Evolutionary conservation across 2,329 filamentous ascomycete genomes (phyloP), one percentile per base, ranked within the genome.

Genomic region (Alternaria novae-zelandiae): DNA sequence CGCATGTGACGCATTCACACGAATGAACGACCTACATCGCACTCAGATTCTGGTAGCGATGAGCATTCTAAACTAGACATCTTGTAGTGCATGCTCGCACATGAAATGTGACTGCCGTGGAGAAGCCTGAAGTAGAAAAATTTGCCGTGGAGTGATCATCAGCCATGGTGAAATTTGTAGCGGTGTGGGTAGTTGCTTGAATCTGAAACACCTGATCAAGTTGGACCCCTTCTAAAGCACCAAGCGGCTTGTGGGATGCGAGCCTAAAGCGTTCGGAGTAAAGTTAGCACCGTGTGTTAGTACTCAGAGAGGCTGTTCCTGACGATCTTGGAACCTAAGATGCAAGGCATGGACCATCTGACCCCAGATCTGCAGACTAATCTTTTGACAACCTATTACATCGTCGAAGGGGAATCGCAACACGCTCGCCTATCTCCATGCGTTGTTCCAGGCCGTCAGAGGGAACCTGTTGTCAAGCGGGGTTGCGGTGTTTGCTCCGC

Each of bases 171-270:
- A 41, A 17, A 17, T 41, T 41, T 41, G 36, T n/a, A 41, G 36
- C 36, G 36, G 23, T 21, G 32, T 53, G 10, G 9, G 20, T 17
- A 41, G 13, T 28, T 26, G 41, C 54, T 25, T 45, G 20, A 17
- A 32, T 49, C 50, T 70, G 64, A 70, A 68, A 68, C 68, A 46
- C 58, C 46, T 54, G 53, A 26, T 32, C 32, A 57, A 17, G 26
- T 58, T 58, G 50, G 51, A 26, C 44, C 49, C 26, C 44, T 15
- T 41, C 43, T 21, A 63, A 54, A 53, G 59, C 61, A 28, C 51
- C 26, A 66, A 36, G 56, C 58, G 53, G 60, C 43, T 46, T 59
- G 61, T 57, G 53, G 50, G 28, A 45, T 61, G 46, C 41, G 61
- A 61, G 45, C 59, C 61, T 56, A 51, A 65, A 28, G 46, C 57